These are phyloP conservation scores for Penicillium coprophilum DNA, from an alignment of 495 filamentous ascomycete genomes.

Conservation along the genomic window DNA sequence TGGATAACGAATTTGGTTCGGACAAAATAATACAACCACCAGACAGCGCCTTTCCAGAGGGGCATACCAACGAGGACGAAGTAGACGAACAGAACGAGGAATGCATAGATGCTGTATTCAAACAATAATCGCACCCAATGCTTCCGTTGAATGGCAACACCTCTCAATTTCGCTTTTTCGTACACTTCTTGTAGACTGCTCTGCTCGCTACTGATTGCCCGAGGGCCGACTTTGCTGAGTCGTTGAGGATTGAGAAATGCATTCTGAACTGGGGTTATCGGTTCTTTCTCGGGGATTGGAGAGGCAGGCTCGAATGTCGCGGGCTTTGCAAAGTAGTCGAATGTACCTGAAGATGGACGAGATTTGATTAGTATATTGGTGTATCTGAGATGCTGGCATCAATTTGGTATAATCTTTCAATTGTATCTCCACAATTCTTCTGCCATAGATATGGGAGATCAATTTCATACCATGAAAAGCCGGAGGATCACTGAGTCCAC, in stretches of 20 bases:
- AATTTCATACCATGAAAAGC: slow-evolving; percentile 18
- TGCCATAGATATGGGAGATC: not conserved
- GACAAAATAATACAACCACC: slow-evolving; percentile 42
- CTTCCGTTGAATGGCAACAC: slow-evolving; percentile 32
- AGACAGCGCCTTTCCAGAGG: slow-evolving; percentile 44
- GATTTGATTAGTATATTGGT: not conserved
- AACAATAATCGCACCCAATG: slow-evolving; percentile 37
- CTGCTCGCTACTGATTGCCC: slow-evolving; percentile 4
- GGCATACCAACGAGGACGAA: slow-evolving; percentile 43
- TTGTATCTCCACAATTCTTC: not conserved
- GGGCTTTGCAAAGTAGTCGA: slow-evolving; percentile 11
- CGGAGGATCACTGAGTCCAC: slow-evolving; percentile 20
- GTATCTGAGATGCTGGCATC: not conserved
- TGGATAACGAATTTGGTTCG: slow-evolving; percentile 35
- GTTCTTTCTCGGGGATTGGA: slow-evolving; percentile 16
- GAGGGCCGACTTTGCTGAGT: slow-evolving; percentile 12
- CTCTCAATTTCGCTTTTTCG: slow-evolving; percentile 30
- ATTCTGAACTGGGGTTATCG: slow-evolving; percentile 21
- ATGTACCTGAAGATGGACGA: slow-evolving; percentile 8
- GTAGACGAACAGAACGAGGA: slow-evolving; percentile 36
- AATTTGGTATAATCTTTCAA: not conserved
- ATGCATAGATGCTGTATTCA: slow-evolving; percentile 35
- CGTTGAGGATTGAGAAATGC: slow-evolving; percentile 10
- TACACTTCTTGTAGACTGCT: slow-evolving; percentile 24
- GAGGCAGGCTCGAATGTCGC: slow-evolving; percentile 7